A percentile compares a stretch with the other conserved stretches of the same genome.
Evolutionary conservation across 75 land plant genomes (phyloP).

Genomic region (Selaginella tamariscina): DNA sequence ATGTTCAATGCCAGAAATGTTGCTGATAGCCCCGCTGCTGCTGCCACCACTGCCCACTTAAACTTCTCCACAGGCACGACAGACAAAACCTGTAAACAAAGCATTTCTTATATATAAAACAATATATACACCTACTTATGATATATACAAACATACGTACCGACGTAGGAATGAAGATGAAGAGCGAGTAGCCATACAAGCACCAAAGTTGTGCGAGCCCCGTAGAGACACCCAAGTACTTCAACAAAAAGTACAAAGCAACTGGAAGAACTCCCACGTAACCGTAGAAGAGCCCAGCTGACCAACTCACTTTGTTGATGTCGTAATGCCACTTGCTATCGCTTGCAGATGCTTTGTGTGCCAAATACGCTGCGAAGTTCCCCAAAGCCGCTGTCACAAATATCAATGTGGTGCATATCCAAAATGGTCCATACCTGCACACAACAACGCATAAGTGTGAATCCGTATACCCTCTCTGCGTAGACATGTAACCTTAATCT

Average conservation of each 20-base stretch:
- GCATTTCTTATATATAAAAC: constrained; percentile 78
- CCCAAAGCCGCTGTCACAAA: constrained; percentile 98
- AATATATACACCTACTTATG: constrained; percentile 89
- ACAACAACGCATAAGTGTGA: too few species aligned
- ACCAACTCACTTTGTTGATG: constrained; percentile 89
- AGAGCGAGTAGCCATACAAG: constrained; percentile 91
- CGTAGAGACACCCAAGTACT: constrained; percentile 84
- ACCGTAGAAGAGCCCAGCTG: constrained; percentile 95
- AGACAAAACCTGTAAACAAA: constrained; percentile 65
- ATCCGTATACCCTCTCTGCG: too few species aligned
- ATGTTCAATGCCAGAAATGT: constrained; percentile 83
- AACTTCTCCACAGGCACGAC: constrained; percentile 79
- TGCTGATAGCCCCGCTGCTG: constrained; percentile 90
- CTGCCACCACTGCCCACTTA: constrained; percentile 87
- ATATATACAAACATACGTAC: constrained; percentile 79
- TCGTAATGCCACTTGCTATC: constrained; percentile 78
- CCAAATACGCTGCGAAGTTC: constrained; percentile 86
- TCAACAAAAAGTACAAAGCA: constrained; percentile 62
- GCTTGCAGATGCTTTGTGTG: constrained; percentile 49
- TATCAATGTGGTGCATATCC: constrained; percentile 99
- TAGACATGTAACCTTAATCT: too few species aligned
- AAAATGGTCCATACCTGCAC: constrained; percentile 93
- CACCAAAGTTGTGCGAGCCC: constrained; percentile 92
- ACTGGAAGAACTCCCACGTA: constrained; percentile 78
- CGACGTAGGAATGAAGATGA: constrained; percentile 91